Base-by-base conservation (phyloP, 495 filamentous ascomycete genomes). In the Lasiosphaeriaceae sp. region DNA sequence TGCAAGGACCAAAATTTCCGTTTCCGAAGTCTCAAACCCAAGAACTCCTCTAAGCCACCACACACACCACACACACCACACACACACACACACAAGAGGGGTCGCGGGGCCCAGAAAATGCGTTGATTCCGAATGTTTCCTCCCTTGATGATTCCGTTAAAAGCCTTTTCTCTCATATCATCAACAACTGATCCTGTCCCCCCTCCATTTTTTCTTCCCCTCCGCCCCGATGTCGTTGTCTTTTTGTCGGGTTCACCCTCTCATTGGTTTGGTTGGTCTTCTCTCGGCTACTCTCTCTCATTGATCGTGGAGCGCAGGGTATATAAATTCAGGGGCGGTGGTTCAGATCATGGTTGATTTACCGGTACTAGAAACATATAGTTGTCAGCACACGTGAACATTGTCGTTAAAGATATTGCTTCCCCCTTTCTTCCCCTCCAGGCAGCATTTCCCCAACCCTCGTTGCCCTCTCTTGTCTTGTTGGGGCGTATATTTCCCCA, bases 1-100 rank as follows among this genome's bases (percentile, higher is more conserved):
- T 43, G 5, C 39, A 43, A 43, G 39, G 39, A 43, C 39, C 39
- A 43, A 31, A 43, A 59, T 59, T 54, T 39, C 37, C 56, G 50
- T 23, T 34, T 54, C 56, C 50, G 50, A 23, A 26, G n/a, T 14
- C 29, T 52, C 47, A 48, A 57, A 43, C 47, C 47, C 24, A 47
- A 46, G 21, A 54, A 53, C 50, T 50, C 56, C 56, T 12, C 39
- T 43, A 43, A 43, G n/a, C 14, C 39, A 8, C 8, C 22, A 49
- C 24, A 23, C 47, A 49, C 11, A 3, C 8, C 1, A 26, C 17
- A 22, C 9, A 37, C 9, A 37, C 34, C 8, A 37, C 9, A 37
- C 9, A 8, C 1, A 37, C 9, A 43, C 14, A 17, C 14, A 43
- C 39, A 17, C n/a, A 43, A 43, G n/a, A 17, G 39, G 14, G 39